Conservation (phyloP, 23 red algal genomes). For the Chondrus crispus region DNA sequence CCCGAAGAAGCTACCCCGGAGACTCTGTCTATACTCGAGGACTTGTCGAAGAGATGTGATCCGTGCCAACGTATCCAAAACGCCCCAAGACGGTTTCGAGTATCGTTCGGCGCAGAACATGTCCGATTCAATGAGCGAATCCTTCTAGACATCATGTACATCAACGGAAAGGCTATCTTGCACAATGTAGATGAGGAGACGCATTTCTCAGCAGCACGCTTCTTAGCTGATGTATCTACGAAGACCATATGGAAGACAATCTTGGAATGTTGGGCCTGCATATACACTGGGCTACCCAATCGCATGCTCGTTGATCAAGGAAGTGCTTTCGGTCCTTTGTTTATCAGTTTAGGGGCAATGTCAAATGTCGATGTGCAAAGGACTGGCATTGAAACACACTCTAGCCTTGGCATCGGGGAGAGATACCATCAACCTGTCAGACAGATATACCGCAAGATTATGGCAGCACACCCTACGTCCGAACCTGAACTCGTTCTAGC, state of each 20-base stretch:
- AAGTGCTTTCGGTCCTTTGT: neutral
- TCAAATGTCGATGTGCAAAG: neutral
- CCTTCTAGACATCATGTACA: neutral
- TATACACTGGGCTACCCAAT: neutral
- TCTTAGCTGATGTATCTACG: neutral
- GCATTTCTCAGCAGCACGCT: neutral
- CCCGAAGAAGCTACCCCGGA: too few relatives aligned
- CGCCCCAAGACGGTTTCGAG: constrained; percentile 19
- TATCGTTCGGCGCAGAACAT: neutral
- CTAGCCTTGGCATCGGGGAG: neutral
- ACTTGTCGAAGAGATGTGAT: too few relatives aligned
- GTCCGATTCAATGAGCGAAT: neutral
- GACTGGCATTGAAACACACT: neutral
- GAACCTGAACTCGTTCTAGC: neutral
- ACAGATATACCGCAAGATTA: neutral
- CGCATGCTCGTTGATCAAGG: neutral
- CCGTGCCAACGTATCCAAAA: constrained; percentile 33
- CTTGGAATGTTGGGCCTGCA: neutral
- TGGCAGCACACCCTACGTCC: neutral
- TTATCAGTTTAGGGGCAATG: neutral
- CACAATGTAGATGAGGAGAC: neutral
- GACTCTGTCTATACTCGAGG: too few relatives aligned
- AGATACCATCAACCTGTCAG: neutral
- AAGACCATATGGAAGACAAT: neutral
- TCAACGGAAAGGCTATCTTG: neutral